phyloP scores from a whole-genome alignment of 176 grass and related monocot genomes.

The Cymbopogon citratus region DNA sequence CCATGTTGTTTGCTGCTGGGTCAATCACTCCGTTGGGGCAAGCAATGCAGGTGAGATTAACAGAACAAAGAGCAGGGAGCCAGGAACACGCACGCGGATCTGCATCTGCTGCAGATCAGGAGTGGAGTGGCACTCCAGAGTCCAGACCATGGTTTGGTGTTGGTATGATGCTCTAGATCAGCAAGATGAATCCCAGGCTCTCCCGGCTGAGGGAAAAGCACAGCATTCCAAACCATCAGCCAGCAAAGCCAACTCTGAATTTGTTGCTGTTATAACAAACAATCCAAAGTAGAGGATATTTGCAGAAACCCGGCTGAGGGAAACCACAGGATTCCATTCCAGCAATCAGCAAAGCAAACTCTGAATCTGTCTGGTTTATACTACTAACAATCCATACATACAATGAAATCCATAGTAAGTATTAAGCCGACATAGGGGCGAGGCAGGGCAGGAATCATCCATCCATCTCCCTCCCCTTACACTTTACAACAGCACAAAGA shows the following conservation, averaged over 20 bases:
- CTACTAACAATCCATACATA: too few species aligned
- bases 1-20: neutral
- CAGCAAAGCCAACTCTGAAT: neutral
- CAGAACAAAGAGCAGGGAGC: too few species aligned
- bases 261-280: too few species aligned
- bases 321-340: neutral
- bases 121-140: too few species aligned
- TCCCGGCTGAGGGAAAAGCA: neutral
- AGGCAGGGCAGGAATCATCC: neutral
- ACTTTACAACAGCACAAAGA: constrained; percentile 36
- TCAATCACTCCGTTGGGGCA: too few species aligned
- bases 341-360: neutral
- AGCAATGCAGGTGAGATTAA: too few species aligned
- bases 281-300: too few species aligned
- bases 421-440: constrained; percentile 5
- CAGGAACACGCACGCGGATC: too few species aligned
- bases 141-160: neutral
- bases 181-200: neutral
- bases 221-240: neutral
- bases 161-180: neutral
- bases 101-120: too few species aligned
- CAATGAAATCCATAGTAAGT: neutral
- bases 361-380: neutral
- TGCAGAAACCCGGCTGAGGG: neutral
- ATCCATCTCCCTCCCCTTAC: neutral